These are phyloP conservation scores for Lactarius tabidus DNA, from an alignment of 768 basidiomycete genomes.

Conservation along the genomic window DNA sequence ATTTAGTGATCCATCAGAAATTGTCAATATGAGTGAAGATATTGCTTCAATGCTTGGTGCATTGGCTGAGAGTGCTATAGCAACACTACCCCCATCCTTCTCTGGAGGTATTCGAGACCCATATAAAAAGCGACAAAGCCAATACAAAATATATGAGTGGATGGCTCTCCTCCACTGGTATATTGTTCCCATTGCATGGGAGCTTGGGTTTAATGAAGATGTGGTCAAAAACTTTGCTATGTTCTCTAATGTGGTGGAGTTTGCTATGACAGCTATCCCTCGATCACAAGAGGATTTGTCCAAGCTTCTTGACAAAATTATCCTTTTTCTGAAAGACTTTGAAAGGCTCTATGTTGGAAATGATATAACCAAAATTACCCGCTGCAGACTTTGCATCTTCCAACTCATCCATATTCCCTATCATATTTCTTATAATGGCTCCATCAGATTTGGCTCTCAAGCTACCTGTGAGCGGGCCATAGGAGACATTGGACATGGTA, in stretches of 20 bases:
- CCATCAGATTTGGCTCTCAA: too few species aligned
- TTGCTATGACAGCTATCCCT: background rate
- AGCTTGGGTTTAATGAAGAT: constrained; percentile 11
- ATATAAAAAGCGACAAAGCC: background rate
- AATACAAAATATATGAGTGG: background rate
- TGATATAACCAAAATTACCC: background rate
- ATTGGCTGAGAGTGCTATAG: too few species aligned
- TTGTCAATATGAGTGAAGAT: too few species aligned
- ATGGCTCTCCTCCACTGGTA: constrained; percentile 1
- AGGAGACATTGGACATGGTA: too few species aligned
- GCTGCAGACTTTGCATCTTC: background rate
- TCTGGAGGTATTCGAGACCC: background rate
- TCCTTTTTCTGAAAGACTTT: background rate
- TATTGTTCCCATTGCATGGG: background rate
- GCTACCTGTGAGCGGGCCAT: too few species aligned
- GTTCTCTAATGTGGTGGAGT: too few species aligned
- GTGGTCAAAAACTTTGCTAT: constrained; percentile 20
- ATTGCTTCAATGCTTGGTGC: too few species aligned
- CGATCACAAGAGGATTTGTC: background rate
- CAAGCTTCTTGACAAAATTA: background rate
- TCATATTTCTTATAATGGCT: too few species aligned
- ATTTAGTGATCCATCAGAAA: too few species aligned
- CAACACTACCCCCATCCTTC: background rate
- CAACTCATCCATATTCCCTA: too few species aligned
- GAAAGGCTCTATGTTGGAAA: constrained; percentile 2